These are phyloP conservation scores for Wickerhamomyces chambardii DNA, from an alignment of 805 yeast genomes.

Conservation along the genomic window DNA sequence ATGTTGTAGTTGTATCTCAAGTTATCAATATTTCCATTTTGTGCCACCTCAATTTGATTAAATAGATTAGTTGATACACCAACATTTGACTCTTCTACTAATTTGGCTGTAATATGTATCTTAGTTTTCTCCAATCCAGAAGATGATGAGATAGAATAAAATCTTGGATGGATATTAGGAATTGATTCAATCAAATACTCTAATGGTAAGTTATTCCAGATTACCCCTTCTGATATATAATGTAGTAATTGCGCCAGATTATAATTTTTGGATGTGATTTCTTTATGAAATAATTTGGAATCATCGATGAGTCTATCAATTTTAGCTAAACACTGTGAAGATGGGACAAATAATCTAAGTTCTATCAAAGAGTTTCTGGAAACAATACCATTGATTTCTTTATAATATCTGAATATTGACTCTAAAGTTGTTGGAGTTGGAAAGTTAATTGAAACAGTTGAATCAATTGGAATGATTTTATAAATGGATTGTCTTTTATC, in stretches of 20 bases:
- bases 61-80: constrained; percentile 93
- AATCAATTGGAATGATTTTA: constrained; percentile 59
- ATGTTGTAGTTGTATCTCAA: constrained; percentile 57
- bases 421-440: constrained; percentile 86
- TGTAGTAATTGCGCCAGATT: constrained; percentile 76
- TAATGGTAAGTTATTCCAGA: constrained; percentile 88
- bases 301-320: constrained; percentile 46
- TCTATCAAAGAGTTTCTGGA: constrained; percentile 78
- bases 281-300: constrained; percentile 57
- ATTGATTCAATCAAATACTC: constrained; percentile 75
- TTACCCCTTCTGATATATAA: constrained; percentile 47
- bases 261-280: constrained; percentile 49
- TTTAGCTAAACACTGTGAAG: constrained; percentile 34
- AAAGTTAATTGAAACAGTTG: constrained; percentile 54
- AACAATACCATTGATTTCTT: constrained; percentile 88
- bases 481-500: constrained; percentile 47
- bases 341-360: constrained; percentile 78
- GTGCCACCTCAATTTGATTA: constrained; percentile 54
- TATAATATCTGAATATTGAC: constrained; percentile 73
- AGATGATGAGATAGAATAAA: constrained; percentile 92
- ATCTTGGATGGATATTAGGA: constrained; percentile 84
- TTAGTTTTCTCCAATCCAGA: constrained; percentile 65
- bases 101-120: constrained; percentile 86
- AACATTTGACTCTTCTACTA: constrained; percentile 27
- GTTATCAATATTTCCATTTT: constrained; percentile 35